A percentile compares a stretch with the other conserved stretches of the same genome.
Conservation (phyloP, 2,329 filamentous ascomycete species). For the Colletotrichum limetticola region DNA sequence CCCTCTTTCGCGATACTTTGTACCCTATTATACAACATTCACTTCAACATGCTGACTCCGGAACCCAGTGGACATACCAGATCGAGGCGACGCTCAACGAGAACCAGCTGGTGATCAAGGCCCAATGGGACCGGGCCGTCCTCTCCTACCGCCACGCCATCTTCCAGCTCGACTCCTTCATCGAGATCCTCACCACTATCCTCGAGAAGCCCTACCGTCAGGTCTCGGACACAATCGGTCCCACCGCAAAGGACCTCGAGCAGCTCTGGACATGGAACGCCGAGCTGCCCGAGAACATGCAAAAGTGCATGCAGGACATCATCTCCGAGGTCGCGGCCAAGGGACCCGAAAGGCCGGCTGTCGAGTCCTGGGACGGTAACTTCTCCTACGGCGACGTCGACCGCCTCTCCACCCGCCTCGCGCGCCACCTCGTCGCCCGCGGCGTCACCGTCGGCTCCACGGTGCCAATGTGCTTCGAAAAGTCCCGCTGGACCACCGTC, state of each 20-base stretch:
- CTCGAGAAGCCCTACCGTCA: slow-evolving; percentile 30
- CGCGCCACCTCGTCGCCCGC: slow-evolving; percentile 48
- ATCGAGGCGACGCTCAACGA: slow-evolving; percentile 34
- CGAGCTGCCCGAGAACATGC: slow-evolving; percentile 50
- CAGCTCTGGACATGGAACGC: slow-evolving; percentile 60
- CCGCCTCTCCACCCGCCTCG: slow-evolving; percentile 52
- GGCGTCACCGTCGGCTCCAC: slow-evolving; percentile 52
- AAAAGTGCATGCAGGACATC: slow-evolving; percentile 58
- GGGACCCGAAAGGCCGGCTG: slow-evolving; percentile 52
- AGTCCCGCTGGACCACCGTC: slow-evolving; percentile 58
- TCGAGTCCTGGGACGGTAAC: slow-evolving; percentile 62
- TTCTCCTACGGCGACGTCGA: slow-evolving; percentile 59
- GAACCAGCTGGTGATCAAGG: slow-evolving; percentile 30
- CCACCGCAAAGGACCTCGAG: slow-evolving; percentile 49
- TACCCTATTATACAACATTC: background rate
- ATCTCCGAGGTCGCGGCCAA: slow-evolving; percentile 50
- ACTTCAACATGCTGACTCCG: slow-evolving; percentile 4
- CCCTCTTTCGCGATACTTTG: background rate
- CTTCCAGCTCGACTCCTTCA: slow-evolving; percentile 36
- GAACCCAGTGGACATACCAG: slow-evolving; percentile 39
- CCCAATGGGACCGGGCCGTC: slow-evolving; percentile 36
- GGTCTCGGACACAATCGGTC: slow-evolving; percentile 32
- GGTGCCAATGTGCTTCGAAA: slow-evolving; percentile 63
- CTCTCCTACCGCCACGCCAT: slow-evolving; percentile 34
- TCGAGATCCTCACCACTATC: slow-evolving; percentile 36